Evolutionary conservation across 2,329 filamentous ascomycete genomes (phyloP).

Genomic region (Canariomyces notabilis): DNA sequence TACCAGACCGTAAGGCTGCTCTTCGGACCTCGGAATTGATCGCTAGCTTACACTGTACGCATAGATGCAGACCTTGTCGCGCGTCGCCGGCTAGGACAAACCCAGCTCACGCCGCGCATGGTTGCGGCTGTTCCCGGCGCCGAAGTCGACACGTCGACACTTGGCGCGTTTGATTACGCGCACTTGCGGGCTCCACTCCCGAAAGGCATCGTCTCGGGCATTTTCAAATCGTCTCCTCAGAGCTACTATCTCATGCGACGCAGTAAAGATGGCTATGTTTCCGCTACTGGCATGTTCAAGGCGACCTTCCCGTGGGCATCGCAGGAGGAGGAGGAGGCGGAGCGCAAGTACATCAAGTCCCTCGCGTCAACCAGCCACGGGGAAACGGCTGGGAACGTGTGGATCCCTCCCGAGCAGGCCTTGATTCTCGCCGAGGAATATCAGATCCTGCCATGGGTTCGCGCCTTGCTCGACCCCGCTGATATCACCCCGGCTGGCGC

Average conservation of each 20-base stretch:
- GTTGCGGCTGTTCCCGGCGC: conserved; percentile 65
- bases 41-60: conserved; percentile 12
- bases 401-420: conserved; percentile 82
- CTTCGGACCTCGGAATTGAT: neutral
- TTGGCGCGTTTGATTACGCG: conserved; percentile 90
- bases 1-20: conserved; percentile 53
- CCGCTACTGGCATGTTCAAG: conserved; percentile 89
- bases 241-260: conserved; percentile 97
- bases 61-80: conserved; percentile 69
- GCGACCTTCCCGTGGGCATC: conserved; percentile 78
- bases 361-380: conserved; percentile 77
- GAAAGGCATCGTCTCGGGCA: conserved; percentile 85
- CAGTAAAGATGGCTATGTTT: conserved; percentile 78
- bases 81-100: conserved; percentile 86
- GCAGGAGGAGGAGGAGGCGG: conserved; percentile 64
- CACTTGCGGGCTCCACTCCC: conserved; percentile 90
- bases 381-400: conserved; percentile 94
- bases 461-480: conserved; percentile 82
- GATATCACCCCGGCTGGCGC: conserved; percentile 63
- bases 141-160: conserved; percentile 65
- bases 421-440: conserved; percentile 83
- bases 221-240: conserved; percentile 83
- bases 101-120: conserved; percentile 79
- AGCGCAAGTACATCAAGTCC: conserved; percentile 80
- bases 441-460: conserved; percentile 78